Conservation (phyloP, 495 filamentous ascomycete species). For the Tuber microsphaerosporum region DNA sequence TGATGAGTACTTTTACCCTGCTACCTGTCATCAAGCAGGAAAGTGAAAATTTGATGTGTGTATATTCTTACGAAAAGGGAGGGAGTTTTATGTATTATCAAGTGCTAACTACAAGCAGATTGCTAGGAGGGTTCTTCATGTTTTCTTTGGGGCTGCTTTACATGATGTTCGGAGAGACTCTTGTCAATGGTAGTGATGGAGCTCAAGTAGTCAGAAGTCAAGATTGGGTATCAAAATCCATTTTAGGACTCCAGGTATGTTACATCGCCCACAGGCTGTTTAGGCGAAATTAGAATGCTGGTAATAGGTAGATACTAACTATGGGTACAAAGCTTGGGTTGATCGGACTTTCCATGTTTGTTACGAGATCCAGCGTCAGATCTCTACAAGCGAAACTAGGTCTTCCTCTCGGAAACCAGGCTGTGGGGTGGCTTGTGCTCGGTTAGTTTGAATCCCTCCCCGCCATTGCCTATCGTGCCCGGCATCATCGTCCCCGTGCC, state of each 20-base stretch:
- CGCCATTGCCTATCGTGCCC: neutral
- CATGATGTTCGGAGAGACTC: slow-evolving; percentile 68
- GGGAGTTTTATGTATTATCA: neutral
- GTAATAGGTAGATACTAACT: slow-evolving; percentile 15
- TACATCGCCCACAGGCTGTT: neutral
- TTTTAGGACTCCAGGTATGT: slow-evolving; percentile 53
- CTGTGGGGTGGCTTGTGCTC: slow-evolving; percentile 77
- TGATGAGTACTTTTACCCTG: slow-evolving; percentile 88
- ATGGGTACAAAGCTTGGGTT: slow-evolving; percentile 57
- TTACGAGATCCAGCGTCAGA: slow-evolving; percentile 72
- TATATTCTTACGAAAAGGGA: neutral
- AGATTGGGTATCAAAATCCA: slow-evolving; percentile 44
- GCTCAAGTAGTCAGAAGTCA: neutral
- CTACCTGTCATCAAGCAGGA: slow-evolving; percentile 82
- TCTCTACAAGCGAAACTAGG: slow-evolving; percentile 81
- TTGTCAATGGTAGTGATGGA: slow-evolving; percentile 44
- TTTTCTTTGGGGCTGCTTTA: slow-evolving; percentile 68
- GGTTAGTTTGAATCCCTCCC: slow-evolving; percentile 49
- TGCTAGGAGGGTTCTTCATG: slow-evolving; percentile 73
- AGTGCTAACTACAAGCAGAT: slow-evolving; percentile 49
- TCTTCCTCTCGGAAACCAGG: slow-evolving; percentile 81
- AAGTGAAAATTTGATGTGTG: slow-evolving; percentile 65
- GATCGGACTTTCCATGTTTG: slow-evolving; percentile 70
- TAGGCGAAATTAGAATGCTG: neutral
- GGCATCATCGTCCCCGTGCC: slow-evolving; percentile 22